Conservation (phyloP, 345 rosid species). For the Eucalyptus camaldulensis region DNA sequence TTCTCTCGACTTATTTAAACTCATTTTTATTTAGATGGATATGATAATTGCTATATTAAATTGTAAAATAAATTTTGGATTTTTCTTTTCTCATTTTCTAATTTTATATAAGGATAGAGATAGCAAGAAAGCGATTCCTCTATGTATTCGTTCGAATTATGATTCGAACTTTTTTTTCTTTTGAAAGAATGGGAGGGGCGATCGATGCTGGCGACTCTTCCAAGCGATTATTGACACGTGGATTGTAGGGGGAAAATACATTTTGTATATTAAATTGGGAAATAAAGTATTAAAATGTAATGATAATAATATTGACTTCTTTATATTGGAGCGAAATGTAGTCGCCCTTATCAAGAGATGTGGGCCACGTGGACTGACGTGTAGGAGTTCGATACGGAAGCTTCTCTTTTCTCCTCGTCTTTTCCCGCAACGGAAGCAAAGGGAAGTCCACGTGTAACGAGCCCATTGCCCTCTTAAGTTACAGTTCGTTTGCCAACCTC, state of each 20-base stretch:
- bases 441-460: background rate
- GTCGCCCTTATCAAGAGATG: background rate
- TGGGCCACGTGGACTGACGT: background rate
- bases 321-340: background rate
- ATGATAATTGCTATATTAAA: background rate
- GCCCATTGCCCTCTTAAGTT: background rate
- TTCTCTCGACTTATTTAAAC: background rate
- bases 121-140: accelerated
- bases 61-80: background rate
- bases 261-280: background rate
- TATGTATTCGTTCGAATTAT: accelerated
- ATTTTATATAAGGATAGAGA: background rate
- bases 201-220: background rate
- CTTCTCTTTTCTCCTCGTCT: background rate
- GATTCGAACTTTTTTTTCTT: background rate
- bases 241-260: background rate
- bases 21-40: background rate
- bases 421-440: background rate
- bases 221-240: background rate
- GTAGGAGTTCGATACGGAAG: background rate
- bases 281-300: background rate
- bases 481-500: background rate
- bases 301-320: background rate
- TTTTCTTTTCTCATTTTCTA: accelerated
- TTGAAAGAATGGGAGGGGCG: background rate